Base-by-base conservation (phyloP, 179 eudicot species). In the Beta macrorhiza region DNA sequence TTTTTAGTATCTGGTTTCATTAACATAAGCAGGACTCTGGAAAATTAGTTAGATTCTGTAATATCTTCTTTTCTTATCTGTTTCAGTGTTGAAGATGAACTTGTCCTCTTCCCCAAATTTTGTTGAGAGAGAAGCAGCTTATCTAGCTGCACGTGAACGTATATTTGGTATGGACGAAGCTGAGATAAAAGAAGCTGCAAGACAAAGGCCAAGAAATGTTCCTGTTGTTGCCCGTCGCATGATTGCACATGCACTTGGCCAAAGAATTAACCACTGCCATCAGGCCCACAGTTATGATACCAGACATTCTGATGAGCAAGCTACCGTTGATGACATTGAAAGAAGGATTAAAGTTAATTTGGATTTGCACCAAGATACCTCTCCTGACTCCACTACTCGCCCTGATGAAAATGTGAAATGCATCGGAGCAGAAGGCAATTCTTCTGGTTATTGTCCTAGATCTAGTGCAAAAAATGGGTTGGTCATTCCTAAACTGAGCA, bases 191-290 rank as follows among this genome's bases (percentile, higher is more conserved):
- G 87, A 83, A 72, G 53, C 75, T 70, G 63, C 72, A 4, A 88
- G 87, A 87, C 90, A 89, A 81, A 90, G 88, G 78, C 97, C 96
- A 45, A 87, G 84, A 69, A 82, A 85, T 73, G 84, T 82, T 88
- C 98, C 98, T 80, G 90, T 88, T 64, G 97, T 94, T 81, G 99
- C 99, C 49, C 97, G 92, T 58, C 99, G 99, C 73, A 96, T 96
- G 99, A 96, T 96, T 77, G 88, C 97, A 47, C 98, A 90, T 88
- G 99, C 99, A 4, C 94, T 96, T 79, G 98, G 99, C 68, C 88
- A 90, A 79, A 89, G 84, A 87, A 85, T 89, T 55, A 87, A 82
- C 74, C 85, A 82, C 52, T 68, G 81, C 64, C 86, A 69, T 53
- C 88, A 77, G 14, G 69, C 45, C 44, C 52, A 79, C 55, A 76